Base-by-base conservation (phyloP, 768 basidiomycete genomes). In the Collybia sp. region DNA sequence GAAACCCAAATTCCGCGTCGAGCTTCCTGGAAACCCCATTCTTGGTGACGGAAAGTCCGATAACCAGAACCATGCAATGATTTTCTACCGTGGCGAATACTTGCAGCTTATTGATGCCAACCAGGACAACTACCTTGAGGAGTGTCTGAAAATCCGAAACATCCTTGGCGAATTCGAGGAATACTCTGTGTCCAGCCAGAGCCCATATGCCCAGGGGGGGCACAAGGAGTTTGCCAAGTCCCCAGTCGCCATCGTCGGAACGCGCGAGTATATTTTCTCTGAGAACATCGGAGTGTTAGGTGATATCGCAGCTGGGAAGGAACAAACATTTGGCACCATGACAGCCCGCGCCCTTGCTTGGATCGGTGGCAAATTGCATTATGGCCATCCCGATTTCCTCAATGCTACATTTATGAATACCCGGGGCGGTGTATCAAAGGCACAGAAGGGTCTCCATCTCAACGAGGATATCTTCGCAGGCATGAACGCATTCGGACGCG, bases 381-480 rank as follows among this genome's bases (percentile, higher is more conserved):
- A 97, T 58, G 96, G 96, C 45, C 96, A 98, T 68, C 96, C 96
- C 6, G 96, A 99, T 82, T 98, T 99, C 79, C 75, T 99, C 49
- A 96, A 96, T 62, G 95, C 88, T 35, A 84, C 88, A 25, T 99
- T 96, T 73, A 98, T 99, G 96, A 91, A 79, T 54, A 99, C 96
- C 9, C 91, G 96, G 44, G 96, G 96, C 38, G 96, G 96, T 53
- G 94, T 99, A 25, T 97, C 94, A 42, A 99, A 99, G 67, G 96
- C 96, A 18, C 96, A 99, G 68, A 99, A 99, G 65, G 96, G 96
- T 46, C 70, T 99, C 35, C 96, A 99, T 65, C 71, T 99, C 52
- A 98, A 98, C 71, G 96, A 99, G 67, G 96, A 99, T 82, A 99
- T 99, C 53, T 99, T 93, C 62, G 96, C 96, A 40, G 96, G 96